Percentiles rank a stretch among this genome's conserved stretches.
phyloP scores from a whole-genome alignment of 192 early-diverging fungal genomes.

The Paraglomus occultum region DNA sequence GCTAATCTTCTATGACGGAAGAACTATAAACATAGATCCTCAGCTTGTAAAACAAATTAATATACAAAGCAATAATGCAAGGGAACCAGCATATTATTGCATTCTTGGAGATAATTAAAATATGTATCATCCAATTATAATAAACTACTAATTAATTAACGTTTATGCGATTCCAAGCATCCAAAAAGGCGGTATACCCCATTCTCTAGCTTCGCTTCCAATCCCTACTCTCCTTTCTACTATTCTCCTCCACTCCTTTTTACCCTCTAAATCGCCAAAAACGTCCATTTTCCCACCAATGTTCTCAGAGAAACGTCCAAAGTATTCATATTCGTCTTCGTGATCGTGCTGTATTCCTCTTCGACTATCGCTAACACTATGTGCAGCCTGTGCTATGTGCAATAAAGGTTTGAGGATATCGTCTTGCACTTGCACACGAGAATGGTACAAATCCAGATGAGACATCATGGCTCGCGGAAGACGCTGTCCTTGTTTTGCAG shows the following conservation, averaged over 20 bases:
- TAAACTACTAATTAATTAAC: no score
- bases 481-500: constrained; percentile 42
- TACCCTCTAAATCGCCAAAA: constrained; percentile 32
- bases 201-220: constrained; percentile 34
- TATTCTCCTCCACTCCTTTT: constrained; percentile 33
- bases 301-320: constrained; percentile 12
- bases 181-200: constrained; percentile 54
- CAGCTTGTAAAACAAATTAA: no score
- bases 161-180: constrained; percentile 45
- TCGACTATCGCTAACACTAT: constrained; percentile 33
- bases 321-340: constrained; percentile 31
- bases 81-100: no score
- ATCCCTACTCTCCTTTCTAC: constrained; percentile 35
- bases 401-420: constrained; percentile 47
- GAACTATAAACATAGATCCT: no score
- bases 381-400: constrained; percentile 47
- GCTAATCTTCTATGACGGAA: no score
- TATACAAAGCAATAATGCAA: no score
- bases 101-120: no score
- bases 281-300: constrained; percentile 28
- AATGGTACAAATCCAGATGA: constrained; percentile 40
- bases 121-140: no score
- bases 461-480: constrained; percentile 46
- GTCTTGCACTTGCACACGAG: constrained; percentile 31
- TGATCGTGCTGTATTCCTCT: constrained; percentile 9